A percentile compares a stretch with the other conserved stretches of the same genome.
phyloP scores from a whole-genome alignment of 192 early-diverging fungal genomes.

The Backusella luteola region DNA sequence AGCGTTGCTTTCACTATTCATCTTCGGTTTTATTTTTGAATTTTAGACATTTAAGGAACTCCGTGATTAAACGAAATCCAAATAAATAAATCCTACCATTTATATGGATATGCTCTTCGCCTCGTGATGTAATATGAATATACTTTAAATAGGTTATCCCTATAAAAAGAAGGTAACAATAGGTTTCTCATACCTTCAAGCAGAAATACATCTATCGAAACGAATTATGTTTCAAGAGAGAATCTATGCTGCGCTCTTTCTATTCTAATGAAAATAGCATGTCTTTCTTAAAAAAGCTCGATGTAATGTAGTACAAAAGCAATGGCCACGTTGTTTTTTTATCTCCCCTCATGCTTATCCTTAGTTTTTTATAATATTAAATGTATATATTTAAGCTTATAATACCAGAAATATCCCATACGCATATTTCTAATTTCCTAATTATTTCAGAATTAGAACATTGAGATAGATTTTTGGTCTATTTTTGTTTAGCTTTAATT shows the following conservation, averaged over 20 bases:
- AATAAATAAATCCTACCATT: not conserved
- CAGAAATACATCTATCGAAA: not conserved
- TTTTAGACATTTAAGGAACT: not conserved
- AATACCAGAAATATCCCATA: not conserved
- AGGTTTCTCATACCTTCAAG: not conserved
- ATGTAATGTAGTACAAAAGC: not conserved
- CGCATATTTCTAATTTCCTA: not conserved
- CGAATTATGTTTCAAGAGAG: not conserved
- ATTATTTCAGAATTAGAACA: not conserved
- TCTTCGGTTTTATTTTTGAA: not conserved
- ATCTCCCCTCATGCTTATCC: not conserved
- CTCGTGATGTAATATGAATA: not conserved
- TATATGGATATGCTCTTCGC: not conserved
- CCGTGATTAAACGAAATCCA: not conserved
- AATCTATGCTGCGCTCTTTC: not conserved
- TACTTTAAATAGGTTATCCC: not conserved
- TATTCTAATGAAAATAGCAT: conserved; percentile 2
- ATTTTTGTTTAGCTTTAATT: not conserved
- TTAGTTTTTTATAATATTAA: too few relatives aligned
- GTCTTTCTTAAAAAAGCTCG: not conserved
- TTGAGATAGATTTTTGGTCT: not conserved
- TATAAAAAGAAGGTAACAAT: not conserved
- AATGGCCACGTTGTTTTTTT: conserved; percentile 6
- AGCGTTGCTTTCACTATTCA: not conserved
- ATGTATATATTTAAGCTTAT: not conserved